Evolutionary conservation across 23 red algal species (phyloP).

Genomic region (Gracilaria gracilis): DNA sequence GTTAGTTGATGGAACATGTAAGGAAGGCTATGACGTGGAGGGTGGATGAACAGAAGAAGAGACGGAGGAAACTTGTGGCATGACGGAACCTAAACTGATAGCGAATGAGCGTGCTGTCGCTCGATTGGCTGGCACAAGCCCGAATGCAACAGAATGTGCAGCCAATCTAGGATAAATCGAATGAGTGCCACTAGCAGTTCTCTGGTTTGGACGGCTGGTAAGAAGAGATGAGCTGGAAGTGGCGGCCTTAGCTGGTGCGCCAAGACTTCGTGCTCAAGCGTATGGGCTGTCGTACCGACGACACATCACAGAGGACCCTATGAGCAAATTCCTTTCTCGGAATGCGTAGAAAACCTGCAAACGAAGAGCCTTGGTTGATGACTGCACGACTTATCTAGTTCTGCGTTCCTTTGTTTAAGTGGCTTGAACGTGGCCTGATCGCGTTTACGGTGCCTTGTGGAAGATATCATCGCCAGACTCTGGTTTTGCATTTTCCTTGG

Average conservation of each 20-base stretch:
- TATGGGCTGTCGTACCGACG: too few relatives aligned
- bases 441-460: too few relatives aligned
- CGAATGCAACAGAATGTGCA: constrained; percentile 28
- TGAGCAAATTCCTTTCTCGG: constrained; percentile 47
- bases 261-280: too few relatives aligned
- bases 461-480: too few relatives aligned
- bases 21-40: not conserved
- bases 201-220: constrained; percentile 30
- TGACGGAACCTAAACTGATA: not conserved
- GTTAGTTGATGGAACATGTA: not conserved
- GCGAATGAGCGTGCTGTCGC: not conserved
- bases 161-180: constrained; percentile 29
- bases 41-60: constrained; percentile 7
- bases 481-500: too few relatives aligned
- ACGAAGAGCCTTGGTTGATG: not conserved
- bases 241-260: constrained; percentile 81
- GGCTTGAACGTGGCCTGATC: not conserved
- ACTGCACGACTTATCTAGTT: not conserved
- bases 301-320: constrained; percentile 60
- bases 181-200: not conserved
- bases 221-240: constrained; percentile 90
- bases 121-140: constrained; percentile 21
- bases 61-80: not conserved
- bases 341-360: not conserved
- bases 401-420: too few relatives aligned